phyloP scores from a whole-genome alignment of 2,329 filamentous ascomycete species.

The Microsporum ferrugineum region DNA sequence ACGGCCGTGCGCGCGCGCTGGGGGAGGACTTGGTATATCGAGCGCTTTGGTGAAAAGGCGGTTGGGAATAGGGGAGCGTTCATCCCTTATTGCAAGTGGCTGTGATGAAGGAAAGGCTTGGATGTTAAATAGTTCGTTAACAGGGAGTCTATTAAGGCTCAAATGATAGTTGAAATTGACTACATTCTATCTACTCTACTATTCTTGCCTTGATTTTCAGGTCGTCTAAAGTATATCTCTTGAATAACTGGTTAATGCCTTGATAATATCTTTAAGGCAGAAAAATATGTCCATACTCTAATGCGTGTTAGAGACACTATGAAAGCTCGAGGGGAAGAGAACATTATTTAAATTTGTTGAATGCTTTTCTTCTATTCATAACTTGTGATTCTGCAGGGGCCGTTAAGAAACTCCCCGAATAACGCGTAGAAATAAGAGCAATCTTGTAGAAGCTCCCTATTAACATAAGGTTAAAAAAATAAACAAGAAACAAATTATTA shows the following conservation, averaged over 20 bases:
- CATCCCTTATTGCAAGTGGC: constrained; percentile 43
- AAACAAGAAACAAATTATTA: constrained; percentile 2
- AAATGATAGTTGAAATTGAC: neutral
- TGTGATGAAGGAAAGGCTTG: constrained; percentile 18
- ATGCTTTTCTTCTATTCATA: constrained; percentile 1
- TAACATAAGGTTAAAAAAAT: neutral
- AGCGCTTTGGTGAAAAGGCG: constrained; percentile 76
- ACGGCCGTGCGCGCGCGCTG: constrained; percentile 81
- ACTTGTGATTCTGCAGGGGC: neutral
- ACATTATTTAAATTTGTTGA: neutral
- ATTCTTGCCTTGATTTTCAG: too few relatives aligned
- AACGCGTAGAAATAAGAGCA: neutral
- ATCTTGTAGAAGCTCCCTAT: neutral
- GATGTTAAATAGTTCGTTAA: neutral
- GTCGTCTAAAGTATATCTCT: too few relatives aligned
- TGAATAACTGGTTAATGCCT: too few relatives aligned
- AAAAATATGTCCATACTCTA: neutral
- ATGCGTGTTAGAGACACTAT: neutral
- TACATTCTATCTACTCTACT: too few relatives aligned
- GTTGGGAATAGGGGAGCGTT: constrained; percentile 65
- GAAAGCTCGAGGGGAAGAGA: neutral
- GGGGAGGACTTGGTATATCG: constrained; percentile 74
- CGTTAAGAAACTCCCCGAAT: neutral
- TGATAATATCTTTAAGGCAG: too few relatives aligned
- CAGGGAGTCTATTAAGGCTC: neutral